Base-by-base conservation (phyloP, 192 early-diverging fungal species). In the Rhizophlyctis rosea region DNA sequence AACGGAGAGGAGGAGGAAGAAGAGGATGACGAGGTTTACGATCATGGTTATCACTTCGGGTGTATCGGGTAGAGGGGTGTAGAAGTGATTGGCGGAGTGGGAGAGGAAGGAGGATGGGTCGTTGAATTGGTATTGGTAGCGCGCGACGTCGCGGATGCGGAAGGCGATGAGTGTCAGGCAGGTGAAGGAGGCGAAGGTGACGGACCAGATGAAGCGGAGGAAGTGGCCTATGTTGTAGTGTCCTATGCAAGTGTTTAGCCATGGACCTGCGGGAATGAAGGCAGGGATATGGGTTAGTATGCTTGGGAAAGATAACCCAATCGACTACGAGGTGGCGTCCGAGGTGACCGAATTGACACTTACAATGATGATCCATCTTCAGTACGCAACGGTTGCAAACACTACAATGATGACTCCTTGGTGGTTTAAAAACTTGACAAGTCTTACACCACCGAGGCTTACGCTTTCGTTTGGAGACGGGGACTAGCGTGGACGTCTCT, bases 241-340 rank as follows among this genome's bases (percentile, higher is more conserved):
- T 50, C 90, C 88, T 54, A 98, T 76, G 69, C 92, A 94, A 72
- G 93, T 87, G 74, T 87, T 81, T 64, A 94, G 85, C 92, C 93
- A 98, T 4, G 93, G 94, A 54, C 77, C 72, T 81, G 62, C 24
- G 28, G 14, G 47, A n/a, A 18, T 54, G 39, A n/a, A n/a, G n/a
- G n/a, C n/a, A n/a, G n/a, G n/a, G n/a, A n/a, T n/a, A n/a, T 21
- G 48, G 28, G 30, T 47, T 30, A 34, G 54, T 21, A 47, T 50
- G 21, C n/a, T 5, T 3, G 49, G 21, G n/a, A 27, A 3, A 27
- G 4, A 33, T 3, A 3, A 24, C 28, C 28, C 29, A 27, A n/a
- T 53, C 9, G 4, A 23, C 51, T 13, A 25, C 51, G 27, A 9
- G 27, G 27, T n/a, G n/a, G n/a, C n/a, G n/a, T n/a, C n/a, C n/a